Evolutionary conservation across 78 protist species (phyloP), one percentile per base, ranked within the genome.

Genomic region (Thecamonas trahens): DNA sequence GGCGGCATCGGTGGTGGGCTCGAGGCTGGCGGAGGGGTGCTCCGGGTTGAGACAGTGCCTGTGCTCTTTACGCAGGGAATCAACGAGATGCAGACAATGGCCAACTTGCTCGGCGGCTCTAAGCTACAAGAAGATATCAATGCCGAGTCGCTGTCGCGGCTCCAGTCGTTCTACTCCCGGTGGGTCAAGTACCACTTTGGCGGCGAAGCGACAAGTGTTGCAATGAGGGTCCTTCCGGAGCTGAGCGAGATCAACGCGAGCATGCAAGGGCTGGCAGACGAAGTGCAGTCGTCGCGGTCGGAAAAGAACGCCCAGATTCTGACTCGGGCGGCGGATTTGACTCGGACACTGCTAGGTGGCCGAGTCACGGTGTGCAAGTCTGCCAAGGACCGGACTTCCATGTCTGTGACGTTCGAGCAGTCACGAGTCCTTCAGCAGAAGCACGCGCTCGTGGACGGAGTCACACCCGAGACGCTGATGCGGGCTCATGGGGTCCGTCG

Each of bases 381-480:
- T 34, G 66, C 28, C 52, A 60, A 60, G 49, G 66, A 60, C 31
- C 66, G 66, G 17, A 38, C 66, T 45, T 22, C 34, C 32, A 60
- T 60, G 66, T 22, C 66, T 3, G 66, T 60, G 29, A 60, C 66
- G 45, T 49, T 60, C 49, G 66, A 60, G 66, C 50, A 35, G 17
- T 14, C 20, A 7, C 1, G 6, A 2, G 3, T 60, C 31, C 66
- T 60, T 45, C 66, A 39, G 3, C 34, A 60, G 17, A 28, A n/a
- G 17, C 49, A 60, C 66, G 44, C 22, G 35, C 37, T 60, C 35
- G 18, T 7, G 11, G 0, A 45, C 32, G 1, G 29, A n/a, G 3
- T 1, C 22, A 2, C 5, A 5, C 35, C 2, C 28, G 28, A 22
- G 34, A 28, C n/a, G 7, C 49, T 60, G 37, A 60, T 60, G 66